Conservation (phyloP, 1,284 basidiomycete species). For the Tilletiopsis washingtonensis region DNA sequence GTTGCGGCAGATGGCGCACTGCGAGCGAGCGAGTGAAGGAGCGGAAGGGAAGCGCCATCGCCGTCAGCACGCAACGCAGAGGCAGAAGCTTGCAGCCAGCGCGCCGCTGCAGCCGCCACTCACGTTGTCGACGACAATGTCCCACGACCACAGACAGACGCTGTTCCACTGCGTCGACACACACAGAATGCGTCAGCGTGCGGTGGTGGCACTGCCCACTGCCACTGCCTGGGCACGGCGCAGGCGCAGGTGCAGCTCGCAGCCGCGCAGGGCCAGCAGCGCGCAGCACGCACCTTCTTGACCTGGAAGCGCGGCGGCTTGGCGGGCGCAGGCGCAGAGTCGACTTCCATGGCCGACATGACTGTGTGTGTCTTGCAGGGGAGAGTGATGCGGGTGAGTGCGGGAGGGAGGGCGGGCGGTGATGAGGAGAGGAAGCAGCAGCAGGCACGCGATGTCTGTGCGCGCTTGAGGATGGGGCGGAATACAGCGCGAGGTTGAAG, state of each 20-base stretch:
- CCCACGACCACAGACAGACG: constrained; percentile 46
- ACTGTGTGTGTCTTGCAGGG: no score
- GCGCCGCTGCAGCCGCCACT: constrained; percentile 4
- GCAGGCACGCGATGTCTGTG: no score
- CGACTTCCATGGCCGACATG: no score
- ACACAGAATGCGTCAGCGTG: not conserved
- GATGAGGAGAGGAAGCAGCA: no score
- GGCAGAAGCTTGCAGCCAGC: no score
- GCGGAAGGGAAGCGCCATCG: not conserved
- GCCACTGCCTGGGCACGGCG: not conserved
- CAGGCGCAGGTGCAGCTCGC: no score
- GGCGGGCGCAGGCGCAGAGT: no score
- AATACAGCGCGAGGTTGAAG: no score
- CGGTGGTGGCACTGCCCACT: not conserved
- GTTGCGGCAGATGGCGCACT: constrained; percentile 47
- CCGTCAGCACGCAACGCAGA: not conserved
- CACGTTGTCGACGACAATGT: constrained; percentile 47
- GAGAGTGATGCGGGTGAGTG: no score
- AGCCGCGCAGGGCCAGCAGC: not conserved
- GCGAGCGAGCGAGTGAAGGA: not conserved
- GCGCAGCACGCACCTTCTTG: constrained; percentile 37
- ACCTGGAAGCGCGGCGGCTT: constrained; percentile 44
- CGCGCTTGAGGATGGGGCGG: no score
- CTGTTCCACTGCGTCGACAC: constrained; percentile 39
- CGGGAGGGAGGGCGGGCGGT: no score